These are phyloP conservation scores for Trypanosoma avium DNA, from an alignment of 208 protist species.

Conservation along the genomic window DNA sequence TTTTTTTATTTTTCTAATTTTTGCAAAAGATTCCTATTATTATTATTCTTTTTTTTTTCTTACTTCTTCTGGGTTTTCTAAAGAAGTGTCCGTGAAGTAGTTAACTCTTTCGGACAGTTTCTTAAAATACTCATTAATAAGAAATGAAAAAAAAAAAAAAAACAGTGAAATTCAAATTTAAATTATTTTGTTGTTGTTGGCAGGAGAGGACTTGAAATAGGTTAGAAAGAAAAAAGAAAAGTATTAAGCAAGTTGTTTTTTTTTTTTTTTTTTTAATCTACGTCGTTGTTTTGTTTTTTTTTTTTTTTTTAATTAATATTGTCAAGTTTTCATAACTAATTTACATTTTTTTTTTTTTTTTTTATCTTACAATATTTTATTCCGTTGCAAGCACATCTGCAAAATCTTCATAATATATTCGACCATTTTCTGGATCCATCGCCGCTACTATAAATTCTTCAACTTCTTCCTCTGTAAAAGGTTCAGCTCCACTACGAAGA, in stretches of 20 bases:
- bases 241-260: slow-evolving; percentile 7
- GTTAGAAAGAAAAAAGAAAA: slow-evolving; percentile 10
- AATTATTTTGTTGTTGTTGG: too few species aligned
- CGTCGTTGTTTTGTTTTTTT: too few species aligned
- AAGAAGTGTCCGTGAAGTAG: not conserved
- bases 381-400: slow-evolving; percentile 73
- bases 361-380: slow-evolving; percentile 26
- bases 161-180: too few species aligned
- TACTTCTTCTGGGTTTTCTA: not conserved
- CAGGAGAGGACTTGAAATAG: too few species aligned
- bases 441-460: slow-evolving; percentile 79
- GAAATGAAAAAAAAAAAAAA: slow-evolving; percentile 25
- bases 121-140: too few species aligned
- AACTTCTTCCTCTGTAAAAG: slow-evolving; percentile 72
- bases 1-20: slow-evolving; percentile 1
- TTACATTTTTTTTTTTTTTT: slow-evolving; percentile 1
- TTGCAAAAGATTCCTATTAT: not conserved
- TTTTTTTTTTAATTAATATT: too few species aligned
- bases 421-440: slow-evolving; percentile 67
- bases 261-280: slow-evolving; percentile 2
- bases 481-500: slow-evolving; percentile 57
- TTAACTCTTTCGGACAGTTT: not conserved
- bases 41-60: not conserved
- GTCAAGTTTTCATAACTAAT: not conserved
- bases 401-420: slow-evolving; percentile 82